Percentiles rank a stretch among this genome's conserved stretches.
Conservation (phyloP, 352 stramenopile genomes). For the Globisporangium spiculum region DNA sequence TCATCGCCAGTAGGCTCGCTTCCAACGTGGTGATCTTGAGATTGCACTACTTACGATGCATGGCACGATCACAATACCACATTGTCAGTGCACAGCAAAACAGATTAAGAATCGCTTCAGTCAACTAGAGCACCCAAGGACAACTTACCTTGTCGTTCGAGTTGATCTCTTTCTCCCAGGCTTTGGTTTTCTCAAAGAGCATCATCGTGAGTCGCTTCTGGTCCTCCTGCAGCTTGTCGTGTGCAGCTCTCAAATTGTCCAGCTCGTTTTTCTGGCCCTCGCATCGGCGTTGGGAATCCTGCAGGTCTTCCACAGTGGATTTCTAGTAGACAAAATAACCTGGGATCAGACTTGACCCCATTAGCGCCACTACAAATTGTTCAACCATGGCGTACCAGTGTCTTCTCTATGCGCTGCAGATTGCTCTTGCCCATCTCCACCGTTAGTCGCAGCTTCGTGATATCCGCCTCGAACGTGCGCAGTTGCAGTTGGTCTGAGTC, state of each 20-base stretch:
- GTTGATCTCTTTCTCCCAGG: constrained; percentile 63
- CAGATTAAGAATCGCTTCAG: neutral
- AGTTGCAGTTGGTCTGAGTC: constrained; percentile 67
- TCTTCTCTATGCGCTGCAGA: constrained; percentile 40
- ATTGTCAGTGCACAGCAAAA: neutral
- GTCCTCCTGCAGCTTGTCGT: constrained; percentile 46
- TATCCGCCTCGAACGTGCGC: constrained; percentile 57
- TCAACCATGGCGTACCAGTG: constrained; percentile 30
- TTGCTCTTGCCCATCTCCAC: constrained; percentile 62
- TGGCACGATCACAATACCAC: neutral
- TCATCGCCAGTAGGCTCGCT: constrained; percentile 24
- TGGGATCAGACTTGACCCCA: neutral
- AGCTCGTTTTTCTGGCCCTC: constrained; percentile 36
- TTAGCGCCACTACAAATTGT: neutral
- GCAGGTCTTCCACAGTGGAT: constrained; percentile 50
- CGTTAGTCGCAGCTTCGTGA: constrained; percentile 58
- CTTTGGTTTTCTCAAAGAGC: constrained; percentile 74
- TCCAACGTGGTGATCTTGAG: constrained; percentile 47
- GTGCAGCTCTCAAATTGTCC: constrained; percentile 24
- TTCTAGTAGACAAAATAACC: constrained; percentile 26
- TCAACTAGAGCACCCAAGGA: neutral
- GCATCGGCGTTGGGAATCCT: constrained; percentile 30
- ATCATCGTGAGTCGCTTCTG: constrained; percentile 49
- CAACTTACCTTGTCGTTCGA: constrained; percentile 45
- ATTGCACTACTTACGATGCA: constrained; percentile 29